Evolutionary conservation across 495 filamentous ascomycete genomes (phyloP), one percentile per base, ranked within the genome.

Genomic region (Letharia columbiana): DNA sequence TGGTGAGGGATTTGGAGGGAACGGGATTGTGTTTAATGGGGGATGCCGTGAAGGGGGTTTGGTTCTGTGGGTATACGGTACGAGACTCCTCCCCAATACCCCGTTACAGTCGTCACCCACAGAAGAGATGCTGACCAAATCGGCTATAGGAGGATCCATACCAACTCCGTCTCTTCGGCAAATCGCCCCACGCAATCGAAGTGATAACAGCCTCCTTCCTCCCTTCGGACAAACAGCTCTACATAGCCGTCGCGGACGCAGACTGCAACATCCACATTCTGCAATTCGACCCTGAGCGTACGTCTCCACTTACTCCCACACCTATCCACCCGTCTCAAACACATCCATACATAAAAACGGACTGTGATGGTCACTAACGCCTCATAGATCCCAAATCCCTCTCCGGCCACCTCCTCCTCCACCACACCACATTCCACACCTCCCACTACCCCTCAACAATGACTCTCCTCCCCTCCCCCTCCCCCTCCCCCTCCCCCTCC

Each of bases 1-100:
- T 87, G 6, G 86, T 88, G 58, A 95, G 92, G 73, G 89, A 90
- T 68, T 80, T 98, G 47, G 83, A 83, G 35, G 61, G 57, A 20
- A 86, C 91, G 0, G 92, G 93, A 6, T 80, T 98, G 72, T 90
- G 86, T 69, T 76, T 96, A 7, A 81, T 96, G 73, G 89, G 88
- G 0, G 94, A 99, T 77, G 92, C 89, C 8, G 82, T 92, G 70
- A 96, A 96, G 75, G 93, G 93, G 0, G 79, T 96, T 15, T 96
- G 92, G 92, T 95, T 99, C 66, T 89, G 87, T 20, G 94, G 94
- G 0, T 98, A 95, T 72, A 91, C 88, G 58, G 91, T 87, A 82
- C 44, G 79, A 63, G 23, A 44, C 1, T 20, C 28, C 3, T 11
- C 37, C 35, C 47, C 28, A 11, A 42, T 15, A 23, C 3, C 13